These are phyloP conservation scores for Pholiota adiposa DNA, from an alignment of 1,284 basidiomycete genomes.

Conservation along the genomic window DNA sequence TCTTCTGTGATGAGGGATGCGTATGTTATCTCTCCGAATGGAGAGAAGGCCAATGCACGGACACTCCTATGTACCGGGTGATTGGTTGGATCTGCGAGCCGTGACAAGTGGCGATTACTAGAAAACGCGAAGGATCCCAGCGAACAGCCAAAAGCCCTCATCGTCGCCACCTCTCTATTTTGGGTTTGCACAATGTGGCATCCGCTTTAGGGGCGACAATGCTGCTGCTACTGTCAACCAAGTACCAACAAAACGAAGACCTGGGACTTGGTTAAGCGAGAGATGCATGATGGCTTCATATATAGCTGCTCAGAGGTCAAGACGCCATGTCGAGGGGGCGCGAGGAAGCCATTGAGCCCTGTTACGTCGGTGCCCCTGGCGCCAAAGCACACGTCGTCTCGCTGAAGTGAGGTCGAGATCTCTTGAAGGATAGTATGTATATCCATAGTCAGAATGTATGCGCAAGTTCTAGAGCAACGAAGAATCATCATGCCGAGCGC, in stretches of 20 bases:
- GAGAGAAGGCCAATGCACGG: slow-evolving; percentile 17
- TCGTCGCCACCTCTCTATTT: slow-evolving; percentile 5
- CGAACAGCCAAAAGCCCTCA: slow-evolving; percentile 46
- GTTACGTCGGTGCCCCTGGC: background rate
- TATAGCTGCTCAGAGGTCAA: background rate
- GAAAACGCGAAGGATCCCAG: slow-evolving; percentile 19
- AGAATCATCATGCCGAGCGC: background rate
- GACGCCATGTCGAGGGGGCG: background rate
- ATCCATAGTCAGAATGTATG: background rate
- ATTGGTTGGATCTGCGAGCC: slow-evolving; percentile 15
- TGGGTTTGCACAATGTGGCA: slow-evolving; percentile 3
- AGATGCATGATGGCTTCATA: background rate
- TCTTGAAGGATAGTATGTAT: no score
- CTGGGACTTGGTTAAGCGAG: background rate
- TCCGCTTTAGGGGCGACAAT: slow-evolving; percentile 3
- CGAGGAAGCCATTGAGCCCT: background rate
- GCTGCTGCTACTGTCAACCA: background rate
- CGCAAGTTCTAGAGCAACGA: background rate
- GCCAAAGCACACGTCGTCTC: background rate
- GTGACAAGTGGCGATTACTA: slow-evolving; percentile 19
- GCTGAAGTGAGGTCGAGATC: background rate
- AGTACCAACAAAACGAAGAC: background rate
- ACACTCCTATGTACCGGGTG: slow-evolving; percentile 9
- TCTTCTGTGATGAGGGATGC: background rate
- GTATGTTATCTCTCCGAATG: slow-evolving; percentile 17